These are phyloP conservation scores for Sarocladium brachiariae DNA, from an alignment of 2,329 filamentous ascomycete genomes.

Conservation along the genomic window DNA sequence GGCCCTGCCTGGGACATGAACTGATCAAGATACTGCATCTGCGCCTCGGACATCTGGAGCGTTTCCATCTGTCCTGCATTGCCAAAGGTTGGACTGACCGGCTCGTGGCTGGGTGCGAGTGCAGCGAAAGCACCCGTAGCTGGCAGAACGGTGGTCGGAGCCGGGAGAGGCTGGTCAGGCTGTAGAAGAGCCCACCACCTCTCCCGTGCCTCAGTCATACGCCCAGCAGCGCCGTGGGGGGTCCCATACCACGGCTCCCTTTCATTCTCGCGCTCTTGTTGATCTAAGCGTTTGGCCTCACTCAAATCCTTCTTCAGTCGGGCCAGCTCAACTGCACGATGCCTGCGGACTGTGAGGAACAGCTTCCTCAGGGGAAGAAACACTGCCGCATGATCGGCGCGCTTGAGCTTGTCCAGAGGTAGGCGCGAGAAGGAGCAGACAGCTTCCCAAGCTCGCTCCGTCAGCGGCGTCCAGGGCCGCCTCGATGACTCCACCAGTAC, in stretches of 20 bases:
- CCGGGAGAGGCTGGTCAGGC: background rate
- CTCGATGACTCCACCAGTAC: constrained; percentile 39
- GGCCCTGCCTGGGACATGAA: constrained; percentile 5
- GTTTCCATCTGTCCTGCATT: background rate
- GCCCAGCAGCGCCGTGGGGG: constrained; percentile 38
- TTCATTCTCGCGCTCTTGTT: constrained; percentile 37
- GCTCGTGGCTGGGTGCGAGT: background rate
- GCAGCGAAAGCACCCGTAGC: background rate
- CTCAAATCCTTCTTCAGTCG: constrained; percentile 41
- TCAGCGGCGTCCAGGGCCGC: constrained; percentile 41
- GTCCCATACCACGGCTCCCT: constrained; percentile 40
- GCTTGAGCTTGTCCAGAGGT: constrained; percentile 36
- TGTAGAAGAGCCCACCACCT: constrained; percentile 44
- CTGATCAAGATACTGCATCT: constrained; percentile 7
- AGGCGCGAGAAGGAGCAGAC: constrained; percentile 33
- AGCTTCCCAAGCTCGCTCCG: constrained; percentile 44
- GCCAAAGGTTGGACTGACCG: background rate
- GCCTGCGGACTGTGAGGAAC: constrained; percentile 43
- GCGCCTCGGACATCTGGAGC: constrained; percentile 2
- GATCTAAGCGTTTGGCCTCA: constrained; percentile 42
- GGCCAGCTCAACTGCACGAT: constrained; percentile 43
- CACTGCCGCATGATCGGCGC: constrained; percentile 39
- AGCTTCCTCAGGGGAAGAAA: constrained; percentile 49
- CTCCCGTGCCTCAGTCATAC: constrained; percentile 38
- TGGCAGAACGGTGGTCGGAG: background rate